Percentiles rank a stretch among this genome's conserved stretches.
Conservation (phyloP, 768 basidiomycete genomes). For the Pleurotus pulmonarius region DNA sequence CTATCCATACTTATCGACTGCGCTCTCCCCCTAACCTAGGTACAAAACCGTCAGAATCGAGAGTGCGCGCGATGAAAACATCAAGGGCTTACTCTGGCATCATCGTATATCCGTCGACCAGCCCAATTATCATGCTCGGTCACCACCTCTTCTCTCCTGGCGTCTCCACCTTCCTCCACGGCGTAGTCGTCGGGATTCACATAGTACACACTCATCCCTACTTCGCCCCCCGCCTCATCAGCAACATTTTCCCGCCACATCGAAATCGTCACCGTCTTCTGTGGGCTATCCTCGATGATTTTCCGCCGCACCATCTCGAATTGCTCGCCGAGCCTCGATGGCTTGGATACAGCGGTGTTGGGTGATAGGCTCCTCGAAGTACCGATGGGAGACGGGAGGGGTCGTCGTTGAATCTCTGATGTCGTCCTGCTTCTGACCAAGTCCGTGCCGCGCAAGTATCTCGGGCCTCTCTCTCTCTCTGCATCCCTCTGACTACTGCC, state of each 20-base stretch:
- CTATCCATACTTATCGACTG: neutral
- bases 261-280: conserved; percentile 49
- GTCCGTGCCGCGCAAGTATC: neutral
- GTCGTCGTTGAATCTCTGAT: conserved; percentile 3
- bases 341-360: neutral
- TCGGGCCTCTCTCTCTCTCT: neutral
- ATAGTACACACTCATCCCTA: conserved; percentile 45
- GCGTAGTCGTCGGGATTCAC: conserved; percentile 31
- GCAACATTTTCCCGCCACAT: conserved; percentile 56
- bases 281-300: conserved; percentile 45
- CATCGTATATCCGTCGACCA: neutral
- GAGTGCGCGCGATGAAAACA: neutral
- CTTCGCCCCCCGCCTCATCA: conserved; percentile 25
- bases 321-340: conserved; percentile 3
- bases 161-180: conserved; percentile 1
- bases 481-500: neutral
- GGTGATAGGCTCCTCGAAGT: neutral
- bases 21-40: neutral
- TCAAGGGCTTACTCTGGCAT: neutral
- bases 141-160: conserved; percentile 17
- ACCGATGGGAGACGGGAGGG: neutral
- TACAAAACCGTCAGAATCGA: neutral
- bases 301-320: conserved; percentile 39
- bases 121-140: conserved; percentile 9
- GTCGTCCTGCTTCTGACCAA: neutral